Conservation (phyloP, 2,329 filamentous ascomycete species). For the Colletotrichum sp. region DNA sequence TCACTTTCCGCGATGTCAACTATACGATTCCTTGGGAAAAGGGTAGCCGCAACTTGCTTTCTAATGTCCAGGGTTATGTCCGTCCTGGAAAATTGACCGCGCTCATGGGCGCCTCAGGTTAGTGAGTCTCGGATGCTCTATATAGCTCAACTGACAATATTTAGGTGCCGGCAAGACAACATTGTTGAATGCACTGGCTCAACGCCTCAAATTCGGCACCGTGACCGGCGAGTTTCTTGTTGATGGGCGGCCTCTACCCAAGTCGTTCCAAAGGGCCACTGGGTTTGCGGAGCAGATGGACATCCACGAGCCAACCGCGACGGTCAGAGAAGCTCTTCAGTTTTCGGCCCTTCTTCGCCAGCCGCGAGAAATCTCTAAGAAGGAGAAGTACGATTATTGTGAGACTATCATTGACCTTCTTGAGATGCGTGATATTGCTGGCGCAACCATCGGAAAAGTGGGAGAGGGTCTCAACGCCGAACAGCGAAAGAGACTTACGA, state of each 20-base stretch:
- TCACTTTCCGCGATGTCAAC: constrained; percentile 57
- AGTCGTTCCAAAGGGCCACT: constrained; percentile 80
- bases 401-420: constrained; percentile 72
- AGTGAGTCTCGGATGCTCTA: constrained; percentile 9
- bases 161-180: constrained; percentile 71
- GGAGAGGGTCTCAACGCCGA: constrained; percentile 66
- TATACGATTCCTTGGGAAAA: constrained; percentile 60
- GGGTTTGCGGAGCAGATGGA: constrained; percentile 72
- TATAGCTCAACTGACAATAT: not conserved
- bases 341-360: constrained; percentile 71
- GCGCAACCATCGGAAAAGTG: constrained; percentile 64
- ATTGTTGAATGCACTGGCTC: constrained; percentile 73
- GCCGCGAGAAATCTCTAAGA: constrained; percentile 54
- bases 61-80: constrained; percentile 83
- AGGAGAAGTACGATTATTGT: constrained; percentile 71
- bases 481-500: constrained; percentile 60
- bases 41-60: constrained; percentile 70
- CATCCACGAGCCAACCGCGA: constrained; percentile 69
- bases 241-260: constrained; percentile 72
- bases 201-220: constrained; percentile 77
- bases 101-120: constrained; percentile 68
- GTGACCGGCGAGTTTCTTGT: constrained; percentile 81
- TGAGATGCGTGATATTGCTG: constrained; percentile 70
- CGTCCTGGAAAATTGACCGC: constrained; percentile 82
- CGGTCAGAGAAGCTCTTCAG: constrained; percentile 67